Evolutionary conservation across 306 rosid genomes (phyloP), one percentile per base, ranked within the genome.

Genomic region (Prunus padus): DNA sequence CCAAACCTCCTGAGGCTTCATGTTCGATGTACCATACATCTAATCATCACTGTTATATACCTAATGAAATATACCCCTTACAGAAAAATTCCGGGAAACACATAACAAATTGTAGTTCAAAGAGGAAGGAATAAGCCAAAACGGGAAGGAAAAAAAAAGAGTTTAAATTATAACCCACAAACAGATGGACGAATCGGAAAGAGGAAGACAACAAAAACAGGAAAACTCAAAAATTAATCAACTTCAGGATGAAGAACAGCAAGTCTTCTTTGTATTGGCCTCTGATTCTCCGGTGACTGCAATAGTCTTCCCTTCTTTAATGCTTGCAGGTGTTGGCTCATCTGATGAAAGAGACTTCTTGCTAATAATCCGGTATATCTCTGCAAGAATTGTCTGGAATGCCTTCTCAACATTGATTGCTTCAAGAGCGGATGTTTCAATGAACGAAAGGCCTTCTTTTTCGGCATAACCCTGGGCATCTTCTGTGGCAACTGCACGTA

Each of bases 361-460:
- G 55, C 97, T 95, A 76, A 95, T 92, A 1, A 87, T 88, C 77
- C 96, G 86, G 85, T 92, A 95, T 49, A 95, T 95, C 84, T 92
- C 87, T 0, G 82, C 79, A 3, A 95, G 98, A 76, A 86, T 95
- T 0, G 96, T 92, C 69, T 95, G 97, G 86, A 92, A 95, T 18
- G 97, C 88, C 87, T 90, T 92, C 87, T 95, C 97, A 0, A 92
- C 98, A 22, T 95, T 95, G 0, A 89, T 86, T 2, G 96, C 86
- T 77, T 95, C 96, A 2, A 95, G 93, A 51, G 98, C 98, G 64
- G 98, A 95, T 0, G 98, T 95, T 85, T 95, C 98, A 0, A 95
- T 89, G 86, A 95, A 92, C 0, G 98, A 92, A 19, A 95, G 95
- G 19, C 89, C 93, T 77, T 95, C 98, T 72, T 83, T 92, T 81